Evolutionary conservation across 495 filamentous ascomycete species (phyloP).

Genomic region (Aspergillus taichungensis): DNA sequence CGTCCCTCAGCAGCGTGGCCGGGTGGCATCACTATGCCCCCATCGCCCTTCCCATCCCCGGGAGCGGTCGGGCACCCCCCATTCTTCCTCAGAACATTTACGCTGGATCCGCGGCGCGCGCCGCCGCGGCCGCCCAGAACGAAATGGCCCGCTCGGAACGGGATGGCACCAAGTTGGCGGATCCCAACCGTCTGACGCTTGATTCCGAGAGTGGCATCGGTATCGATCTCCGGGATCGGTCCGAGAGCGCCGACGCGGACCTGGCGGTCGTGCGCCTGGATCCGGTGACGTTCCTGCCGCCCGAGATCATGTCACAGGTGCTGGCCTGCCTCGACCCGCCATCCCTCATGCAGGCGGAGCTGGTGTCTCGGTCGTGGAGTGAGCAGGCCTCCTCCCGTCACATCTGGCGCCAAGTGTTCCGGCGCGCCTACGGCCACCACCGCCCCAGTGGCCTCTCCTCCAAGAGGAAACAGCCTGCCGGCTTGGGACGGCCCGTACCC

Average conservation of each 20-base stretch:
- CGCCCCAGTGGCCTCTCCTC: slow-evolving; percentile 35
- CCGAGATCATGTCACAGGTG: slow-evolving; percentile 64
- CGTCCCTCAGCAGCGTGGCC: slow-evolving; percentile 33
- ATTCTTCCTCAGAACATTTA: slow-evolving; percentile 32
- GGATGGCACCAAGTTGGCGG: slow-evolving; percentile 23
- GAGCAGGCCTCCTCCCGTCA: slow-evolving; percentile 51
- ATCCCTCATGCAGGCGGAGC: slow-evolving; percentile 51
- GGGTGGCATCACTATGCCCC: slow-evolving; percentile 30
- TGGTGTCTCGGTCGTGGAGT: slow-evolving; percentile 58
- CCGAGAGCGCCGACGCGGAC: slow-evolving; percentile 35
- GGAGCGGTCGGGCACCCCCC: slow-evolving; percentile 31
- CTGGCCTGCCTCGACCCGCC: slow-evolving; percentile 61
- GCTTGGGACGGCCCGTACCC: slow-evolving; percentile 40
- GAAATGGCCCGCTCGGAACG: slow-evolving; percentile 42
- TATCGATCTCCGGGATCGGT: slow-evolving; percentile 52
- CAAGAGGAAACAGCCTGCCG: slow-evolving; percentile 33
- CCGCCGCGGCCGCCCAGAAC: slow-evolving; percentile 61
- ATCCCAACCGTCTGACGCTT: slow-evolving; percentile 24
- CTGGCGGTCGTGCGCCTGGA: slow-evolving; percentile 43
- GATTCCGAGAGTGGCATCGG: slow-evolving; percentile 77
- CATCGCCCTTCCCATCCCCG: slow-evolving; percentile 28
- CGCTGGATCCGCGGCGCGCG: slow-evolving; percentile 62
- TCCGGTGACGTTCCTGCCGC: slow-evolving; percentile 57
- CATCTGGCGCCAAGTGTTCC: slow-evolving; percentile 74
- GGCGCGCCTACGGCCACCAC: slow-evolving; percentile 47